Evolutionary conservation across 2,329 filamentous ascomycete species (phyloP).

Genomic region (Fusarium pseudograminearum): DNA sequence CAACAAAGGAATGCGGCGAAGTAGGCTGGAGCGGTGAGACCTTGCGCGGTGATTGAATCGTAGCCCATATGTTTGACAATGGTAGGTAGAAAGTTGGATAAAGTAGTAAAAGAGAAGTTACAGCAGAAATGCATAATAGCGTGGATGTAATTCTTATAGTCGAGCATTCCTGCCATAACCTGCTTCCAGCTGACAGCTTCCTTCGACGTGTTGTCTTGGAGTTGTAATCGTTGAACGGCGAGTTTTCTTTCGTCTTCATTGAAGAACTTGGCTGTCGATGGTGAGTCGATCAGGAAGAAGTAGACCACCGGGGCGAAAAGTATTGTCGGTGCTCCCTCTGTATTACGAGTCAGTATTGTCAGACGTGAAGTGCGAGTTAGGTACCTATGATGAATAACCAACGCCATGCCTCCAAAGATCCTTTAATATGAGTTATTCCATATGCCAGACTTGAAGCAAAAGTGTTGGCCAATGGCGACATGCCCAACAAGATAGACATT

Average conservation of each 20-base stretch:
- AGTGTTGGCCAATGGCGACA: slow-evolving; percentile 31
- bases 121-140: slow-evolving; percentile 40
- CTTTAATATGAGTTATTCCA: slow-evolving; percentile 23
- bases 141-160: slow-evolving; percentile 38
- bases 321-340: slow-evolving; percentile 28
- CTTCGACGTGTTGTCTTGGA: slow-evolving; percentile 1
- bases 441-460: slow-evolving; percentile 36
- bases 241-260: slow-evolving; percentile 11
- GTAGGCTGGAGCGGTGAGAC: slow-evolving; percentile 25
- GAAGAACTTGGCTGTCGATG: slow-evolving; percentile 21
- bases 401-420: slow-evolving; percentile 27
- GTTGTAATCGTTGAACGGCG: slow-evolving; percentile 13
- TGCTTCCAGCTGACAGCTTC: slow-evolving; percentile 28
- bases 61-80: slow-evolving; percentile 28
- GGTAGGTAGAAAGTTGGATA: slow-evolving; percentile 36
- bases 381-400: slow-evolving; percentile 12
- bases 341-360: rapidly evolving
- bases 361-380: rapidly evolving
- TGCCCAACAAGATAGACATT: slow-evolving; percentile 23
- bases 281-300: slow-evolving; percentile 37
- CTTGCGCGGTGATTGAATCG: slow-evolving; percentile 17
- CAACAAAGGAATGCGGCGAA: slow-evolving; percentile 17
- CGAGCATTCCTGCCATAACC: slow-evolving; percentile 7
- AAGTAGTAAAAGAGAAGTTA: slow-evolving; percentile 36
- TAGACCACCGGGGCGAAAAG: slow-evolving; percentile 18